phyloP scores from a whole-genome alignment of 129 eudicot genomes.

The Arctium minus region DNA sequence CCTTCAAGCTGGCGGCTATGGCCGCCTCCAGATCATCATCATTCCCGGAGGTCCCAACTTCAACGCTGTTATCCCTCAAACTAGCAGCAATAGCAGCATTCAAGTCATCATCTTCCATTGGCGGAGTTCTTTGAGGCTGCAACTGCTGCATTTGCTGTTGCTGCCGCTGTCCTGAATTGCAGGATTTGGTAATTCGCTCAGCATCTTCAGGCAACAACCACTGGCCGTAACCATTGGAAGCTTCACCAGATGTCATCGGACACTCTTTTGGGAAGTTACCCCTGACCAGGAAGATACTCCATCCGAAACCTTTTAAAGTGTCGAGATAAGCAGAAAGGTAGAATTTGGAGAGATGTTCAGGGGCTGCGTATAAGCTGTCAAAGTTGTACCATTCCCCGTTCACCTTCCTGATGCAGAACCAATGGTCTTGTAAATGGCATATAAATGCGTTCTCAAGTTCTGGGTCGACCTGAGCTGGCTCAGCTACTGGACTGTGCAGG shows the following conservation, averaged over 20 bases:
- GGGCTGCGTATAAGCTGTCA: conserved; percentile 89
- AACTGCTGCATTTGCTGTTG: conserved; percentile 28
- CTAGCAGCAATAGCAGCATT: conserved; percentile 95
- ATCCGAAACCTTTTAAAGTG: conserved; percentile 81
- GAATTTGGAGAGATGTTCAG: conserved; percentile 90
- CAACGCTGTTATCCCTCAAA: conserved; percentile 57
- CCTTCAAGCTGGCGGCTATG: conserved; percentile 40
- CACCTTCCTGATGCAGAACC: conserved; percentile 96
- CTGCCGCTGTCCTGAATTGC: conserved; percentile 45
- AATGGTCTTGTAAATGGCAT: conserved; percentile 92
- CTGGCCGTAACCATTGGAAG: conserved; percentile 83
- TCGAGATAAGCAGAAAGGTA: conserved; percentile 94
- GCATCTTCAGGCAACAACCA: conserved; percentile 91
- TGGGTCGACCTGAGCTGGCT: conserved; percentile 95
- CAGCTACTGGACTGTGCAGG: conserved; percentile 87
- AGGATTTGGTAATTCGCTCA: conserved; percentile 64
- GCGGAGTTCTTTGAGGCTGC: conserved; percentile 25
- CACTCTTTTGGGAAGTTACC: conserved; percentile 93
- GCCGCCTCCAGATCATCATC: conserved; percentile 41
- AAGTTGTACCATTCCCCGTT: conserved; percentile 99
- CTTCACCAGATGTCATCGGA: conserved; percentile 74
- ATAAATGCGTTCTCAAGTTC: conserved; percentile 88
- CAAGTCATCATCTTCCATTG: conserved; percentile 74
- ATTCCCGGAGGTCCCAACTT: conserved; percentile 29
- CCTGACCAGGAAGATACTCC: conserved; percentile 92